phyloP scores from a whole-genome alignment of 2,329 filamentous ascomycete genomes.

The Exophiala sp. region DNA sequence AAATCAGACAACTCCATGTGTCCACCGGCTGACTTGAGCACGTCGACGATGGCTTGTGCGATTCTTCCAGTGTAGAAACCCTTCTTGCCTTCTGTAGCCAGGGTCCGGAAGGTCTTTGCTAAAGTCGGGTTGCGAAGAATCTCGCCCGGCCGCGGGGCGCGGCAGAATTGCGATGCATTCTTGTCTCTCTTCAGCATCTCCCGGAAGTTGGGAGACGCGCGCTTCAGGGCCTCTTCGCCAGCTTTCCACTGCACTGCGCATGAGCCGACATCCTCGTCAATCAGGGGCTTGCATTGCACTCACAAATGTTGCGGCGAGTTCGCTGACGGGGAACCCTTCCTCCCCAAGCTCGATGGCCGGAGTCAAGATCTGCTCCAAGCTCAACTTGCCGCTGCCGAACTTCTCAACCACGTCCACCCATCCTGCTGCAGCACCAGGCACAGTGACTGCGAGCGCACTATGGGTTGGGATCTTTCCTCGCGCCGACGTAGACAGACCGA shows the following conservation, averaged over 20 bases:
- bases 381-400: slow-evolving; percentile 82
- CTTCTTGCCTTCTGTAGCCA: slow-evolving; percentile 75
- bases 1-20: slow-evolving; percentile 74
- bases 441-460: slow-evolving; percentile 75
- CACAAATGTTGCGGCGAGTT: slow-evolving; percentile 65
- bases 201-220: slow-evolving; percentile 74
- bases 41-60: slow-evolving; percentile 73
- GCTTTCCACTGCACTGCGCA: slow-evolving; percentile 60
- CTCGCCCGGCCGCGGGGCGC: slow-evolving; percentile 73
- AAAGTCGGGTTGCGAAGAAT: slow-evolving; percentile 81
- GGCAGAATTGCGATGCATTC: slow-evolving; percentile 59
- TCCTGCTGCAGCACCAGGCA: slow-evolving; percentile 84
- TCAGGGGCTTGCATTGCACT: slow-evolving; percentile 34
- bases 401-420: slow-evolving; percentile 85
- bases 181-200: slow-evolving; percentile 83
- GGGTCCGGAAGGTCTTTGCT: slow-evolving; percentile 70
- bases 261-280: neutral
- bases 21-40: slow-evolving; percentile 69
- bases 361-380: slow-evolving; percentile 66
- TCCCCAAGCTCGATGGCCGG: slow-evolving; percentile 84
- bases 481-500: slow-evolving; percentile 53
- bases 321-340: slow-evolving; percentile 81
- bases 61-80: slow-evolving; percentile 87
- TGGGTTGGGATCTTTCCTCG: slow-evolving; percentile 56
- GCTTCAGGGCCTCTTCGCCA: slow-evolving; percentile 57